These are phyloP conservation scores for Volvox reticuliferus DNA, from an alignment of 139 green algal genomes.

Conservation along the genomic window DNA sequence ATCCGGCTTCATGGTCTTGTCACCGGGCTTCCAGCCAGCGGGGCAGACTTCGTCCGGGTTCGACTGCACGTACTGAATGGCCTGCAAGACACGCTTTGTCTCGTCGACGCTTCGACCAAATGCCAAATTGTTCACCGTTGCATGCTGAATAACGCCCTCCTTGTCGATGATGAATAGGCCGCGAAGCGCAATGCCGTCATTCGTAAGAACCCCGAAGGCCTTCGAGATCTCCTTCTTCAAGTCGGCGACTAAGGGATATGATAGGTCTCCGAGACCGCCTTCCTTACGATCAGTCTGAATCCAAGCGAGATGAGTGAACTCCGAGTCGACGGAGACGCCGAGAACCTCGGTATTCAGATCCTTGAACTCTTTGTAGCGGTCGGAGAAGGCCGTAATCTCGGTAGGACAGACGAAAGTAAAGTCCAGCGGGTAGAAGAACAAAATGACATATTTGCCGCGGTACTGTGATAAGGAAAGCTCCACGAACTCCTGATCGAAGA, in stretches of 20 bases:
- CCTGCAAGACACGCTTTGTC: constrained; percentile 92
- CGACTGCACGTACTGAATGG: constrained; percentile 91
- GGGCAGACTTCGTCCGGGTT: constrained; percentile 96
- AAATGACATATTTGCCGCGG: constrained; percentile 97
- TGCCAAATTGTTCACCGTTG: constrained; percentile 97
- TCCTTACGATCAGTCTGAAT: constrained; percentile 95
- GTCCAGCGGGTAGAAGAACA: constrained; percentile 97
- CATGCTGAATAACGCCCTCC: constrained; percentile 93
- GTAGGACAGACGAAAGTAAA: constrained; percentile 96
- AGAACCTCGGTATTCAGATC: constrained; percentile 89
- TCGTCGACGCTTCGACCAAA: constrained; percentile 97
- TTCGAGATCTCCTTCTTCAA: constrained; percentile 93
- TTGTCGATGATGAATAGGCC: constrained; percentile 95
- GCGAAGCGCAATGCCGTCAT: constrained; percentile 89
- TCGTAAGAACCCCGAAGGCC: constrained; percentile 89
- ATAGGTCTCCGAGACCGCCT: constrained; percentile 94
- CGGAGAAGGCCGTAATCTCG: constrained; percentile 98
- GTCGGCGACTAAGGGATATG: constrained; percentile 98
- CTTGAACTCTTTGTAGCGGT: constrained; percentile 93
- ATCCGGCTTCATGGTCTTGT: constrained; percentile 62
- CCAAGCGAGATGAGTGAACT: constrained; percentile 99
- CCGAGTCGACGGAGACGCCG: constrained; percentile 92
- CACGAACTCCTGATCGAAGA: constrained; percentile 89
- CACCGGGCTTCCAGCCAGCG: constrained; percentile 96
- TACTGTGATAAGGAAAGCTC: constrained; percentile 93